phyloP scores from a whole-genome alignment of 2,329 filamentous ascomycete species.

The Fusarium albidum region DNA sequence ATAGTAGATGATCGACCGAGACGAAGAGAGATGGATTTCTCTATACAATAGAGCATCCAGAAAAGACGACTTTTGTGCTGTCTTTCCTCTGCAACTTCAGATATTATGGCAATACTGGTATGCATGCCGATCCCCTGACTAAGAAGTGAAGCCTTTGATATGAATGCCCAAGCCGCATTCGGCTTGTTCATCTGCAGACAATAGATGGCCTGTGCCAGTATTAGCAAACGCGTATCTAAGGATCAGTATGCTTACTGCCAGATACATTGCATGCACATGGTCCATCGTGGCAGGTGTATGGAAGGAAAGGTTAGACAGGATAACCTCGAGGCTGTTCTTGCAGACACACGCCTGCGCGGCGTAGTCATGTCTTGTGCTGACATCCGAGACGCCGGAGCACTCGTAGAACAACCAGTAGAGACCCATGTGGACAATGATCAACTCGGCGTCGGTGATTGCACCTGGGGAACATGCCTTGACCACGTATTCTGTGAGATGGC shows the following conservation, averaged over 20 bases:
- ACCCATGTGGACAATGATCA: too few species aligned
- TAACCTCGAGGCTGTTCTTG: constrained; percentile 33
- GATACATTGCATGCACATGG: constrained; percentile 21
- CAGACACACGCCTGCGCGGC: constrained; percentile 20
- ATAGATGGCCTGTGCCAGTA: constrained; percentile 25
- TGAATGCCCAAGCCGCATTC: constrained; percentile 34
- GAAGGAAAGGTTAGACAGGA: constrained; percentile 31
- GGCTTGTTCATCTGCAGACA: constrained; percentile 32
- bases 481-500: too few species aligned
- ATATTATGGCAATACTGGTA: too few species aligned
- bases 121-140: constrained; percentile 34
- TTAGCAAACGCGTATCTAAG: too few species aligned
- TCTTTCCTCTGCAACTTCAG: constrained; percentile 18
- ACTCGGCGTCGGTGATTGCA: too few species aligned
- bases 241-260: constrained; percentile 30
- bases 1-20: constrained; percentile 38
- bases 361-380: too few species aligned
- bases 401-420: too few species aligned
- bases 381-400: too few species aligned
- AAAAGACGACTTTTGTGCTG: constrained; percentile 37
- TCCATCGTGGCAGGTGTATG: constrained; percentile 29
- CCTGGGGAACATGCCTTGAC: too few species aligned
- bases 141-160: constrained; percentile 32
- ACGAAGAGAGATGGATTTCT: constrained; percentile 38
- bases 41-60: constrained; percentile 38